Conservation (phyloP, 2,329 filamentous ascomycete species). For the Colletotrichum sp. region DNA sequence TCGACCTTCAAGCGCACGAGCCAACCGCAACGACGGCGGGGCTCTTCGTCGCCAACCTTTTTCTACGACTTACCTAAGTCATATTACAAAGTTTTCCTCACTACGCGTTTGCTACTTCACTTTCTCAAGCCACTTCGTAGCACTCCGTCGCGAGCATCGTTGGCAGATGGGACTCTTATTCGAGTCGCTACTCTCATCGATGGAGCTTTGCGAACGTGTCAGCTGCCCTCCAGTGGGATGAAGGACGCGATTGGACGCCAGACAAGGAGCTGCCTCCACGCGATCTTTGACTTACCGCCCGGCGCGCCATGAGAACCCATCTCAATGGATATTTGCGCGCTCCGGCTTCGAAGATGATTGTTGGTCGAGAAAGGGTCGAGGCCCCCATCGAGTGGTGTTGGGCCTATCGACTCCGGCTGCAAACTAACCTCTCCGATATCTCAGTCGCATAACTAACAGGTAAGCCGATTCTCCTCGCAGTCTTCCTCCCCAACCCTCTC, state of each 20-base stretch:
- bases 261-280: not conserved
- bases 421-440: not conserved
- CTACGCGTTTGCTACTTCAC: not conserved
- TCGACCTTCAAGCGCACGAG: not conserved
- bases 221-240: not conserved
- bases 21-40: not conserved
- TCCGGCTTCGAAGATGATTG: not conserved
- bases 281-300: not conserved
- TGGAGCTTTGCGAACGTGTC: not conserved
- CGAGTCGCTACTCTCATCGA: not conserved
- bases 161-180: not conserved
- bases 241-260: not conserved
- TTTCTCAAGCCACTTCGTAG: not conserved
- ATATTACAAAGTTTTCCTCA: not conserved
- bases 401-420: not conserved
- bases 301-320: not conserved
- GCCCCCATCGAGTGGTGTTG: not conserved
- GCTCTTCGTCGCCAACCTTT: slow-evolving; percentile 12
- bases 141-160: not conserved
- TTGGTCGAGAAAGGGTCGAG: not conserved
- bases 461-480: not conserved
- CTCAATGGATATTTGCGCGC: not conserved
- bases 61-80: not conserved
- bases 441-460: not conserved
- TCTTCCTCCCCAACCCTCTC: not conserved